Base-by-base conservation (phyloP, 768 basidiomycete genomes). In the Hypholoma fasciculare region DNA sequence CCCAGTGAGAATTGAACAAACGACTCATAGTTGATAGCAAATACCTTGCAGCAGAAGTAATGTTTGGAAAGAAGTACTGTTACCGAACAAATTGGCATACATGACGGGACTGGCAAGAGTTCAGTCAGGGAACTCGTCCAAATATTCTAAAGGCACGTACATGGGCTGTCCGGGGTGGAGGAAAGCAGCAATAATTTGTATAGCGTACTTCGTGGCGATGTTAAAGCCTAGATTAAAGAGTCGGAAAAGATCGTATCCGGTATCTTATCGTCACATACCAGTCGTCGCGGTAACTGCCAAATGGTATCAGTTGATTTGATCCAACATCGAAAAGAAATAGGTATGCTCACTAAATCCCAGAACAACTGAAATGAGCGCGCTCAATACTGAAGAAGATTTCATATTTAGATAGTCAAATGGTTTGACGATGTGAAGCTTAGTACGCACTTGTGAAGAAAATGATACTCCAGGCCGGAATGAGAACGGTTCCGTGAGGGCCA, bases 71-170 rank as follows among this genome's bases (percentile, higher is more conserved):
- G 77, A 75, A 0, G 78, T 80, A 64, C 76, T 78, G 67, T 82
- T 79, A 42, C 82, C 82, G 67, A 80, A 83, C 44, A 82, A 61
- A 61, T 81, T 82, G 6, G 81, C 82, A 57, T 84, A 83, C 82
- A 84, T 82, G 52, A 79, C 78, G 13, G 80, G 73, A 38, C 80
- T 81, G 57, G 1, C 11, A 40, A 20, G n/a, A 38, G 19, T 7
- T 59, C 42, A 52, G 42, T 43, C 6, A 39, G n/a, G 37, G 48
- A 27, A 16, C 13, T 11, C 19, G 4, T 20, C 38, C 43, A 39
- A 52, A 16, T n/a, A 14, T 7, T 40, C 17, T 43, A 37, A 23
- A 27, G 34, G 4, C 38, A 64, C 71, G 56, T 63, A 76, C 78
- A 81, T 78, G 6, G 81, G 77, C 56, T 80, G 71, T 48, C 80